phyloP scores from a whole-genome alignment of 1,284 basidiomycete genomes.

The Sparassis latifolia region DNA sequence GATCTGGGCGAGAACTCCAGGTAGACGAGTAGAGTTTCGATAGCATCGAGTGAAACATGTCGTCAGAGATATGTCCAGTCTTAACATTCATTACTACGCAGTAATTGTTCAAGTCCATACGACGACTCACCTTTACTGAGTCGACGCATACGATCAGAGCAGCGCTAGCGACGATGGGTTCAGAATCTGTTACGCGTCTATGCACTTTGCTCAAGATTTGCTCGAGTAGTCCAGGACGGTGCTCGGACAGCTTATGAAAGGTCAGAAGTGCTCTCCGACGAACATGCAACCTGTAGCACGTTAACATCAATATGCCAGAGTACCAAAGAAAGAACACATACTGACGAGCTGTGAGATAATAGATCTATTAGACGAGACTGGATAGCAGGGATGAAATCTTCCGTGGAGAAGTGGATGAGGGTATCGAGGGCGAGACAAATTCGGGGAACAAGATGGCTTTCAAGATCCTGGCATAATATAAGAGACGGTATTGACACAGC shows the following conservation, averaged over 20 bases:
- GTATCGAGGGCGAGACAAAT: slow-evolving; percentile 70
- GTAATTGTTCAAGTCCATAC: no score
- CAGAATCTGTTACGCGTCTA: slow-evolving; percentile 41
- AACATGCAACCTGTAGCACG: slow-evolving; percentile 41
- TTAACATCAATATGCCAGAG: slow-evolving; percentile 6
- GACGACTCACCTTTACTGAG: slow-evolving; percentile 20
- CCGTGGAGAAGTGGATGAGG: slow-evolving; percentile 50
- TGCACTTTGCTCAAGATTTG: slow-evolving; percentile 36
- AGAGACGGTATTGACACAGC: slow-evolving; percentile 1
- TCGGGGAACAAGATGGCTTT: slow-evolving; percentile 41
- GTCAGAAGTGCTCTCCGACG: slow-evolving; percentile 56
- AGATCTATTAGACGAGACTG: slow-evolving; percentile 57
- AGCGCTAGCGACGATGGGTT: slow-evolving; percentile 40
- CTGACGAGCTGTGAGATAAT: slow-evolving; percentile 69
- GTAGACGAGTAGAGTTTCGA: slow-evolving; percentile 8
- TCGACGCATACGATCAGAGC: slow-evolving; percentile 33
- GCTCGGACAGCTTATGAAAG: slow-evolving; percentile 44
- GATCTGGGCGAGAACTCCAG: slow-evolving; percentile 10
- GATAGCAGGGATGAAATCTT: slow-evolving; percentile 67
- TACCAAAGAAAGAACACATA: slow-evolving; percentile 26
- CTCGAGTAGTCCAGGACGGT: slow-evolving; percentile 41
- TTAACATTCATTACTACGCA: neutral
- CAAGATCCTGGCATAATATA: slow-evolving; percentile 48
- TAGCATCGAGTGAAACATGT: slow-evolving; percentile 10
- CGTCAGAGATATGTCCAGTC: slow-evolving; percentile 7